These are phyloP conservation scores for Anisodus tanguticus DNA, from an alignment of 257 asterid genomes.

Conservation along the genomic window DNA sequence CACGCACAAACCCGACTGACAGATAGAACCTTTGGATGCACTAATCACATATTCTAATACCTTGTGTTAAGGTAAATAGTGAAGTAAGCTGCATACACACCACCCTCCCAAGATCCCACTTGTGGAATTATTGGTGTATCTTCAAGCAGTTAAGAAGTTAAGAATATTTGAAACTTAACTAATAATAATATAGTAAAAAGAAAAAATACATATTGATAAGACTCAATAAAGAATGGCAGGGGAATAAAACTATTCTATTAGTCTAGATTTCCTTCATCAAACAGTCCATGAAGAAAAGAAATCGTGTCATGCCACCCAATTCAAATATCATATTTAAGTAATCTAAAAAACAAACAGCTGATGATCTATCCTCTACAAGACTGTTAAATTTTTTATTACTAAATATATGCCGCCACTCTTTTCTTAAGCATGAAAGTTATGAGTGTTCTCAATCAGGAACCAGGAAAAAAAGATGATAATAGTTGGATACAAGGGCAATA, in stretches of 20 bases:
- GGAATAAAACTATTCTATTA: neutral
- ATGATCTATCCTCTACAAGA: neutral
- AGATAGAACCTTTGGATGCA: neutral
- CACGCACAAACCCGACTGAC: neutral
- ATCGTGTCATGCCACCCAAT: neutral
- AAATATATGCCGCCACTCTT: neutral
- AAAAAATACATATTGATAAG: neutral
- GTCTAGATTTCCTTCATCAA: neutral
- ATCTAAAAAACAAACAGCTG: neutral
- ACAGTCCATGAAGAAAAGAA: constrained; percentile 3
- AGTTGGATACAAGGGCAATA: neutral
- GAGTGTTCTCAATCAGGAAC: constrained; percentile 10
- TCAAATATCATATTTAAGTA: neutral
- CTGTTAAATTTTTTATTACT: neutral
- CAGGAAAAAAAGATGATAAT: neutral
- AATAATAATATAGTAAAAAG: neutral
- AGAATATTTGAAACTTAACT: neutral
- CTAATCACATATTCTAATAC: neutral
- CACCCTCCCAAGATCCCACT: no score
- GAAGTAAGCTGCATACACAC: no score
- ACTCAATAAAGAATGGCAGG: neutral
- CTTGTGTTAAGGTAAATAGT: neutral
- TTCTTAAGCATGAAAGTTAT: neutral
- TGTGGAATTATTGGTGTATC: neutral
- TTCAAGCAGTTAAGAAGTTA: neutral